Evolutionary conservation across 1,284 basidiomycete genomes (phyloP).

Genomic region (Veloboletus limbatus): DNA sequence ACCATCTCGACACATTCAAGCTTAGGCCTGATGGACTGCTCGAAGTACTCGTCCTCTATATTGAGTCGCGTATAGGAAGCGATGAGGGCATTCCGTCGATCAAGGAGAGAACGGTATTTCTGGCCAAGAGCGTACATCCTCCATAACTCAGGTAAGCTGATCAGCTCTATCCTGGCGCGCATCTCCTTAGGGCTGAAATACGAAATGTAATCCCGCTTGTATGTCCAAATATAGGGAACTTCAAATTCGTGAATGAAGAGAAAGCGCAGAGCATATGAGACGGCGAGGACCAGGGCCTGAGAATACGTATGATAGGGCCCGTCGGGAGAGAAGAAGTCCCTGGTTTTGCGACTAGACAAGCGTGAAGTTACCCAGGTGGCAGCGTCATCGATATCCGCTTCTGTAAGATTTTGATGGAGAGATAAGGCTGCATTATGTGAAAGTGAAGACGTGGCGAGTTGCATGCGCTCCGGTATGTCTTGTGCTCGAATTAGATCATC

Average conservation of each 20-base stretch:
- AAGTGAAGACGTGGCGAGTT: conserved; percentile 85
- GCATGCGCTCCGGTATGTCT: conserved; percentile 97
- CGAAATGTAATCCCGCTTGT: conserved; percentile 88
- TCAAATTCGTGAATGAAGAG: conserved; percentile 89
- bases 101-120: conserved; percentile 81
- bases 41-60: conserved; percentile 70
- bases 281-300: conserved; percentile 73
- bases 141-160: conserved; percentile 84
- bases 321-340: conserved; percentile 67
- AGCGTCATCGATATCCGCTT: conserved; percentile 76
- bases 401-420: conserved; percentile 61
- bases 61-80: conserved; percentile 64
- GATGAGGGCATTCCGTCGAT: conserved; percentile 65
- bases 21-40: conserved; percentile 58
- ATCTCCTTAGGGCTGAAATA: conserved; percentile 67
- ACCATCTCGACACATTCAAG: conserved; percentile 85
- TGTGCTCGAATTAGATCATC: conserved; percentile 90
- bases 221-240: conserved; percentile 93
- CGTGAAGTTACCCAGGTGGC: conserved; percentile 88
- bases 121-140: conserved; percentile 81
- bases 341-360: conserved; percentile 76
- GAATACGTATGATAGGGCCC: conserved; percentile 61
- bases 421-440: conserved; percentile 68
- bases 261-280: conserved; percentile 78
- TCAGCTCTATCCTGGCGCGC: conserved; percentile 58